These are phyloP conservation scores for Aspergillus novoparasiticus DNA, from an alignment of 2,329 filamentous ascomycete species.

Conservation along the genomic window DNA sequence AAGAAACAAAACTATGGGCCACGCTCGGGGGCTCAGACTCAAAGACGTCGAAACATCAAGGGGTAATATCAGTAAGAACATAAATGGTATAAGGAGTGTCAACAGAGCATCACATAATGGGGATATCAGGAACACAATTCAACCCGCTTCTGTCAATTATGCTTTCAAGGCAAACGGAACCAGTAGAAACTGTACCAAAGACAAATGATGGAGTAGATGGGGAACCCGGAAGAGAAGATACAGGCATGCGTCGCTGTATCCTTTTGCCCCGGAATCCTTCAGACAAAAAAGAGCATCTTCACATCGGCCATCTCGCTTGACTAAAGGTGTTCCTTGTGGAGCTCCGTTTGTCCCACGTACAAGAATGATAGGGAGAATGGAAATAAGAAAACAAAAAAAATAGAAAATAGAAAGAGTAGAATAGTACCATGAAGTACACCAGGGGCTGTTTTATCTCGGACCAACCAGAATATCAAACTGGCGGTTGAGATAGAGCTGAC, in stretches of 20 bases:
- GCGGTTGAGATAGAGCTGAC: neutral
- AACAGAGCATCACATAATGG: constrained; percentile 7
- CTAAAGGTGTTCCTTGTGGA: constrained; percentile 4
- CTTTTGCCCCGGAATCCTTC: neutral
- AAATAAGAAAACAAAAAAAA: neutral
- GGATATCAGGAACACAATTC: constrained; percentile 6
- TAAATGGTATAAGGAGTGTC: constrained; percentile 26
- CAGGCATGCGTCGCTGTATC: neutral
- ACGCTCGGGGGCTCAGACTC: constrained; percentile 2
- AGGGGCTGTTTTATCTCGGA: neutral
- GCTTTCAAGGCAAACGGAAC: constrained; percentile 9
- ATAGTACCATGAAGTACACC: too few relatives aligned
- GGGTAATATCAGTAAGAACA: constrained; percentile 20
- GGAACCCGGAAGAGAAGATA: neutral
- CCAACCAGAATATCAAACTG: neutral
- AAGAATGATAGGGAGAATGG: constrained; percentile 6
- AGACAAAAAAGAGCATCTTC: neutral
- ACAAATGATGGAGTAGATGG: neutral
- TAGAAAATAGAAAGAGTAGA: constrained; percentile 1
- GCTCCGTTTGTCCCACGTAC: constrained; percentile 1
- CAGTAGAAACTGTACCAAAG: constrained; percentile 8
- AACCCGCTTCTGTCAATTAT: constrained; percentile 13
- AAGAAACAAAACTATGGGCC: neutral
- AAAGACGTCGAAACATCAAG: constrained; percentile 15
- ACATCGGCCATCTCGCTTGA: neutral